phyloP scores from a whole-genome alignment of 768 basidiomycete species.

The Pleurotus ostreatus region DNA sequence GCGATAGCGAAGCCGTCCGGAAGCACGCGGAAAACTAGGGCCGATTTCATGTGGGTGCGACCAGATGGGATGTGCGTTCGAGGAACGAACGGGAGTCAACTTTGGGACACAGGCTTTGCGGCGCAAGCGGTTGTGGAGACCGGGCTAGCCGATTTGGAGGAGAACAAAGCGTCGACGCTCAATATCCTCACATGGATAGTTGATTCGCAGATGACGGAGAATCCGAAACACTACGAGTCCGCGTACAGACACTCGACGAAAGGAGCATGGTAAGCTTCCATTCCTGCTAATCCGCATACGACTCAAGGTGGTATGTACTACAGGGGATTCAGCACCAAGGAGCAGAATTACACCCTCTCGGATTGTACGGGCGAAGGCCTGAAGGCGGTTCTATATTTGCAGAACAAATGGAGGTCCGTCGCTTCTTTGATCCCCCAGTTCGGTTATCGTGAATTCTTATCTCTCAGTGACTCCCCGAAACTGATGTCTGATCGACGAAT shows the following conservation, averaged over 20 bases:
- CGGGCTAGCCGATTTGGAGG: constrained; percentile 68
- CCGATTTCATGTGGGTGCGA: constrained; percentile 94
- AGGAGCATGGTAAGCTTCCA: constrained; percentile 38
- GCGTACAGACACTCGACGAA: constrained; percentile 69
- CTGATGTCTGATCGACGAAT: constrained; percentile 73
- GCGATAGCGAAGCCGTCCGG: constrained; percentile 71
- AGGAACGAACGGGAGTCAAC: constrained; percentile 91
- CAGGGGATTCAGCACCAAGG: constrained; percentile 63
- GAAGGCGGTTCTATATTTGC: constrained; percentile 87
- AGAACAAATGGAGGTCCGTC: constrained; percentile 71
- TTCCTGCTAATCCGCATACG: background rate
- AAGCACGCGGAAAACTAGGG: constrained; percentile 70
- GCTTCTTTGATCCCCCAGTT: constrained; percentile 1
- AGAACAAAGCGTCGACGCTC: constrained; percentile 60
- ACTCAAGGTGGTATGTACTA: background rate
- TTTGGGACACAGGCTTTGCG: constrained; percentile 94
- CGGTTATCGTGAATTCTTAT: constrained; percentile 11
- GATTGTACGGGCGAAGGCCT: constrained; percentile 95
- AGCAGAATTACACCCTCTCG: constrained; percentile 93
- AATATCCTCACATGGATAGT: constrained; percentile 76
- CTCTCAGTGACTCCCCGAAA: constrained; percentile 59
- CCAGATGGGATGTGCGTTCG: constrained; percentile 92
- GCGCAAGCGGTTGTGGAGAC: constrained; percentile 89
- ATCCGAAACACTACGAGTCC: constrained; percentile 59
- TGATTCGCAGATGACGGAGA: constrained; percentile 61